Conservation (phyloP, 2,329 filamentous ascomycete species). For the Zelopaecilomyces penicillatus region DNA sequence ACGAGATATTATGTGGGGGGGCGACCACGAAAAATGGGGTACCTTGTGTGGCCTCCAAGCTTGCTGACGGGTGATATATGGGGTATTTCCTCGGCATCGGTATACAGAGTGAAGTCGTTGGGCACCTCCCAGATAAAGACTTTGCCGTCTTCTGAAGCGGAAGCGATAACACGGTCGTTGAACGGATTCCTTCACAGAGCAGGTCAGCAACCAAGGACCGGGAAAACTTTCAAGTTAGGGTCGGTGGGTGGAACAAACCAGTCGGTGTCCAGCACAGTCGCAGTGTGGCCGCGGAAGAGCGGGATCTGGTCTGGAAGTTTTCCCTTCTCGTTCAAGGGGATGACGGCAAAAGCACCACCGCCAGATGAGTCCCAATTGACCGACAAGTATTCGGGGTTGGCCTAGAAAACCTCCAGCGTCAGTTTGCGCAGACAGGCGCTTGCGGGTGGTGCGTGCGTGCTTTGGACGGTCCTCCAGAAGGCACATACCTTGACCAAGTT, state of each 20-base stretch:
- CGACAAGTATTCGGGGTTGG: slow-evolving; percentile 88
- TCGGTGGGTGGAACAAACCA: slow-evolving; percentile 51
- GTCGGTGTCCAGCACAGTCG: slow-evolving; percentile 92
- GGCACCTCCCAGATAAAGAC: slow-evolving; percentile 96
- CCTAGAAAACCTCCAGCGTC: slow-evolving; percentile 40
- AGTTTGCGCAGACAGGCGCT: background rate
- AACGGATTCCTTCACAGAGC: slow-evolving; percentile 71
- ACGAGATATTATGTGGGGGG: background rate
- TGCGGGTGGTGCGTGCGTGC: too few species aligned
- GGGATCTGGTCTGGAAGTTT: slow-evolving; percentile 89
- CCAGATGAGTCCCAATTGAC: slow-evolving; percentile 98
- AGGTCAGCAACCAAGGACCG: slow-evolving; percentile 12
- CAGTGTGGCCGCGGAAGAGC: slow-evolving; percentile 92
- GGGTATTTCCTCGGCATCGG: slow-evolving; percentile 73
- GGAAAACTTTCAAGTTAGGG: slow-evolving; percentile 18
- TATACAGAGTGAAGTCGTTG: slow-evolving; percentile 73
- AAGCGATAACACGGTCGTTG: slow-evolving; percentile 87
- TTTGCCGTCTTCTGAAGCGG: slow-evolving; percentile 93
- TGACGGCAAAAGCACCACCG: slow-evolving; percentile 92
- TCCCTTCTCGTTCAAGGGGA: slow-evolving; percentile 81
- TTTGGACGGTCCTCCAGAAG: too few species aligned
- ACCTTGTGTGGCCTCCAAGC: slow-evolving; percentile 82
- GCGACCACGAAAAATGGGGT: slow-evolving; percentile 11
- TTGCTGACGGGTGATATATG: slow-evolving; percentile 76
- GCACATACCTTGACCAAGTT: slow-evolving; percentile 84